These are phyloP conservation scores for Penicillium silybi DNA, from an alignment of 495 filamentous ascomycete species.

Conservation along the genomic window DNA sequence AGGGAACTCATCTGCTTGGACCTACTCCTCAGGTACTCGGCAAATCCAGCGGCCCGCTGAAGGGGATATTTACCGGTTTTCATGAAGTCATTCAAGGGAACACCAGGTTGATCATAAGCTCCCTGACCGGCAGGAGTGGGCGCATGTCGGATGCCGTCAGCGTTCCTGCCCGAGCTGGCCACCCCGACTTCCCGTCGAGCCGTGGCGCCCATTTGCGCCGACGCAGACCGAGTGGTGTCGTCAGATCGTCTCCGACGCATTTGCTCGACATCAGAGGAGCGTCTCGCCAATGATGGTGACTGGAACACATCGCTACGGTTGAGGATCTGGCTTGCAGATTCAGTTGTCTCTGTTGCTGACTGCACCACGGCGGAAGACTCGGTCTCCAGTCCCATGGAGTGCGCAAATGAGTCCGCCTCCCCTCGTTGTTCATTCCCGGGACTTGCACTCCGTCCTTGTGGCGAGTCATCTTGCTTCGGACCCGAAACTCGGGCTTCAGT, in stretches of 20 bases:
- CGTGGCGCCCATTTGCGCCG: conserved; percentile 10
- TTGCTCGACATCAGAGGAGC: conserved; percentile 24
- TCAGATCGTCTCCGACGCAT: conserved; percentile 34
- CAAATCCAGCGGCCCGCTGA: conserved; percentile 80
- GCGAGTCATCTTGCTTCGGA: conserved; percentile 2
- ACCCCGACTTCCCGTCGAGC: not conserved
- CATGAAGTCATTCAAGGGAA: conserved; percentile 50
- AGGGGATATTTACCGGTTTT: conserved; percentile 76
- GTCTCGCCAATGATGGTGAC: conserved; percentile 52
- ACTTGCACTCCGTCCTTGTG: conserved; percentile 54
- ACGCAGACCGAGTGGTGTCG: conserved; percentile 37
- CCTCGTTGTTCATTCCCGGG: conserved; percentile 54
- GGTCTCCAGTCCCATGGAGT: conserved; percentile 63
- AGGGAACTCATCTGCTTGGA: conserved; percentile 80
- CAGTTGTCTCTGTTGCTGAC: conserved; percentile 68
- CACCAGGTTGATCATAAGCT: not conserved
- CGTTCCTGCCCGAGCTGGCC: not conserved
- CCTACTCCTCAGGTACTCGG: conserved; percentile 73
- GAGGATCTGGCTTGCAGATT: conserved; percentile 87
- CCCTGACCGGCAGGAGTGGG: conserved; percentile 21
- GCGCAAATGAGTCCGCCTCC: conserved; percentile 73
- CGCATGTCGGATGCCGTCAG: conserved; percentile 12
- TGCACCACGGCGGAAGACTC: conserved; percentile 65
- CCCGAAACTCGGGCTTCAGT: conserved; percentile 14
- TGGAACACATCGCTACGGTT: conserved; percentile 83